These are phyloP conservation scores for Aquilaria agallochum DNA, from an alignment of 441 rosid species.

Conservation along the genomic window DNA sequence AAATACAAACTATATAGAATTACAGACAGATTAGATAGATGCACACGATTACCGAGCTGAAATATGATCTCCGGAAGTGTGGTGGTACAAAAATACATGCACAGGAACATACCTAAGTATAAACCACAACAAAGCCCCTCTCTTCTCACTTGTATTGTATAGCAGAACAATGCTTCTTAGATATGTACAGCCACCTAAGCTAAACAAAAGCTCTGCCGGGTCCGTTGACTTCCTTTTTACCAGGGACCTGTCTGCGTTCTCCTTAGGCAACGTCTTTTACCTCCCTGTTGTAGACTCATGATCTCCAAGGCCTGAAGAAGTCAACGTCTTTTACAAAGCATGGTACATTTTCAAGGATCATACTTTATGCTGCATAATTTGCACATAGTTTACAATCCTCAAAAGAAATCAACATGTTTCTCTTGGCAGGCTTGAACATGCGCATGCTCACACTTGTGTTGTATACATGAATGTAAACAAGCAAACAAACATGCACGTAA, in stretches of 20 bases:
- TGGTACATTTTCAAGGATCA: no score
- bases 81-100: background rate
- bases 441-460: no score
- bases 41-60: no score
- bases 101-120: conserved; percentile 15
- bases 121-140: conserved; percentile 15
- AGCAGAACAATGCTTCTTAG: conserved; percentile 14
- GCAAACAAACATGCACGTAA: background rate
- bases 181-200: conserved; percentile 41
- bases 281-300: conserved; percentile 48
- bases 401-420: no score
- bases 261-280: conserved; percentile 61
- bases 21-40: no score
- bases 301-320: conserved; percentile 54
- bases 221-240: conserved; percentile 35
- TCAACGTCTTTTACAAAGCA: background rate
- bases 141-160: conserved; percentile 20
- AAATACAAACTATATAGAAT: no score
- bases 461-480: conserved; percentile 5
- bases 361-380: no score
- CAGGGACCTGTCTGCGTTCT: conserved; percentile 91
- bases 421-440: no score
- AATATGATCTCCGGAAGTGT: no score
- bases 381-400: background rate
- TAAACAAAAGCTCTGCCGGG: conserved; percentile 13